Percentiles rank a stretch among this genome's conserved stretches.
Evolutionary conservation across 106 monocot species (phyloP).

Genomic region (Alisma plantagoaquatica): DNA sequence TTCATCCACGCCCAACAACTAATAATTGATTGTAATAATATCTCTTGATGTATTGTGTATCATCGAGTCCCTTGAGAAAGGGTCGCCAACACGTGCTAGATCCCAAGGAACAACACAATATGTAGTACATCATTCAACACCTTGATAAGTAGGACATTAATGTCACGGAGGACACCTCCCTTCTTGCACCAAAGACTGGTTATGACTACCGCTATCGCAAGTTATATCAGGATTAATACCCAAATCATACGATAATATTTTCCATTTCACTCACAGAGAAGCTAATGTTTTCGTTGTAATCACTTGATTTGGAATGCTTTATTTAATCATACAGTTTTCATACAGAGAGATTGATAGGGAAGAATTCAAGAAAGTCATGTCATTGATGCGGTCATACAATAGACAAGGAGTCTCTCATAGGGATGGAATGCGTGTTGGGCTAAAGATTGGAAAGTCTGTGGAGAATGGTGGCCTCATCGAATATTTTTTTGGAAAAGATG

Average conservation of each 20-base stretch:
- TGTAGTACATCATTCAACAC: no score
- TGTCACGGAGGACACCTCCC: no score
- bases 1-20: conserved; percentile 24
- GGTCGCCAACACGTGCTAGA: no score
- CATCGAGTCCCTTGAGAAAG: no score
- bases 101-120: no score
- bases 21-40: conserved; percentile 27
- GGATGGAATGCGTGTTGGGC: conserved; percentile 51
- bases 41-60: conserved; percentile 12
- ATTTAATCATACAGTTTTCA: conserved; percentile 5
- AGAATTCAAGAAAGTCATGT: conserved; percentile 96
- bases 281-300: no score
- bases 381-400: conserved; percentile 70
- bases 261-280: no score
- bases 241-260: no score
- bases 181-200: no score
- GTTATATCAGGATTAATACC: not conserved
- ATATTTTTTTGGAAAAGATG: conserved; percentile 82
- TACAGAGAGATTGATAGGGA: conserved; percentile 75
- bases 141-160: no score
- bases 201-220: no score
- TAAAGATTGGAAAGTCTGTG: conserved; percentile 39
- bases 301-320: not conserved
- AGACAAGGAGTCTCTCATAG: conserved; percentile 76
- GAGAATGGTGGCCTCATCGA: conserved; percentile 71